Conservation (phyloP, 1,284 basidiomycete species). For the Papiliotrema flavescens region DNA sequence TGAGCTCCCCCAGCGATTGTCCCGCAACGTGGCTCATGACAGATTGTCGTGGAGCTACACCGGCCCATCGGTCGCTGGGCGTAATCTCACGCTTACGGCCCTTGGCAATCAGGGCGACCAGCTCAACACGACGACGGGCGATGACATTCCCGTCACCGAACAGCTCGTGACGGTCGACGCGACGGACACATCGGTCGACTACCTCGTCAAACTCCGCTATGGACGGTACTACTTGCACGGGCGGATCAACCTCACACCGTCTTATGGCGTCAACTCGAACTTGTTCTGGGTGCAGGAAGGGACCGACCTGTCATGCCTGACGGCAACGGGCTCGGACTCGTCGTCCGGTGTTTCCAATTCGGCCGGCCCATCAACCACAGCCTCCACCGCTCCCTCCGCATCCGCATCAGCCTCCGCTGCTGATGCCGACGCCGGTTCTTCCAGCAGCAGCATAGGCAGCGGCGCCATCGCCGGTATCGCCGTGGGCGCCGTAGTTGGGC, state of each 20-base stretch:
- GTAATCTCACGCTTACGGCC: not conserved
- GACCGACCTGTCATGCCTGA: constrained; percentile 28
- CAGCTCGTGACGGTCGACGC: not conserved
- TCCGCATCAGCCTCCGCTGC: not conserved
- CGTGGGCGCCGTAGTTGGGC: constrained; percentile 30
- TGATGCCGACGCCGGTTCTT: not conserved
- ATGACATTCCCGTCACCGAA: not conserved
- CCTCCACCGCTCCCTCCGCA: not conserved
- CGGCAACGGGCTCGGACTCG: constrained; percentile 5
- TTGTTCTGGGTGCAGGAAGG: constrained; percentile 31
- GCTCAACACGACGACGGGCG: not conserved
- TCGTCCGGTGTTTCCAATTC: constrained; percentile 2
- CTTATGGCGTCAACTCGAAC: constrained; percentile 12
- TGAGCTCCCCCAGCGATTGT: not conserved
- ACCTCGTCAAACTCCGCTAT: constrained; percentile 7
- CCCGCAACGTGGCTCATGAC: not conserved
- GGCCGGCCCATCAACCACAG: not conserved
- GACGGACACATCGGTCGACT: not conserved
- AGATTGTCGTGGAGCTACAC: not conserved
- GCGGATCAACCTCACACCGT: constrained; percentile 15
- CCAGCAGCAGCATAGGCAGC: constrained; percentile 16
- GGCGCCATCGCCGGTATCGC: constrained; percentile 44
- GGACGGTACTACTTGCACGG: constrained; percentile 36
- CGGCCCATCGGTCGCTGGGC: not conserved
- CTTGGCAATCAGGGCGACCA: not conserved